phyloP scores from a whole-genome alignment of 768 basidiomycete species.

The Lentinula edodes region DNA sequence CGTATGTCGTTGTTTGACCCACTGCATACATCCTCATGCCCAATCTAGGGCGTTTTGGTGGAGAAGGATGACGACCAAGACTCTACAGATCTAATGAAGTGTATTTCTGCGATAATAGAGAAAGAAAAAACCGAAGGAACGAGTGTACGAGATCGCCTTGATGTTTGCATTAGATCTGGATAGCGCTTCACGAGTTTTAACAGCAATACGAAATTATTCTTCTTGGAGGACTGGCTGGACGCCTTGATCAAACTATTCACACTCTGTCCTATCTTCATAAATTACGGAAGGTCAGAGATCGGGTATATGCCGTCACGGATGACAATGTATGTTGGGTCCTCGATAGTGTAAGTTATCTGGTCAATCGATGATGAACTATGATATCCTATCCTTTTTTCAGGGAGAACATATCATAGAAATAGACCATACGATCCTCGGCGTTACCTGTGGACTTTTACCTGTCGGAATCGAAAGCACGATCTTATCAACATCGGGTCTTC shows the following conservation, averaged over 20 bases:
- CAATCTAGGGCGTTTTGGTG: constrained; percentile 58
- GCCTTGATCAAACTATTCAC: constrained; percentile 92
- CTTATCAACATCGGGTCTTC: constrained; percentile 77
- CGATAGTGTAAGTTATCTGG: constrained; percentile 45
- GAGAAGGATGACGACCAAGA: constrained; percentile 67
- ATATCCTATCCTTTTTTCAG: not conserved
- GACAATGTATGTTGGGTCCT: constrained; percentile 92
- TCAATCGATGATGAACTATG: not conserved
- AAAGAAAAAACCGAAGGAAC: constrained; percentile 40
- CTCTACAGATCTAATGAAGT: constrained; percentile 97
- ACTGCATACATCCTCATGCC: not conserved
- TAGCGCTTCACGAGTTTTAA: not conserved
- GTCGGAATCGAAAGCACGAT: constrained; percentile 74
- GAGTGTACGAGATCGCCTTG: constrained; percentile 25
- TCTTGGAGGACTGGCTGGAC: constrained; percentile 84
- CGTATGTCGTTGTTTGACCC: constrained; percentile 11
- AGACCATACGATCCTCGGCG: constrained; percentile 69
- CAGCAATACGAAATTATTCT: constrained; percentile 65
- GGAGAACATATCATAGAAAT: constrained; percentile 79
- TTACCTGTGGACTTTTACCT: constrained; percentile 93
- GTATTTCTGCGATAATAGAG: constrained; percentile 56
- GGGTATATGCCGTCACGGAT: constrained; percentile 78
- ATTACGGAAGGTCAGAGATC: constrained; percentile 52
- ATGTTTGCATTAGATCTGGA: not conserved
- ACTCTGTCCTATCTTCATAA: constrained; percentile 83